Base-by-base conservation (phyloP, 352 stramenopile genomes). In the Phytopythium delawarense region DNA sequence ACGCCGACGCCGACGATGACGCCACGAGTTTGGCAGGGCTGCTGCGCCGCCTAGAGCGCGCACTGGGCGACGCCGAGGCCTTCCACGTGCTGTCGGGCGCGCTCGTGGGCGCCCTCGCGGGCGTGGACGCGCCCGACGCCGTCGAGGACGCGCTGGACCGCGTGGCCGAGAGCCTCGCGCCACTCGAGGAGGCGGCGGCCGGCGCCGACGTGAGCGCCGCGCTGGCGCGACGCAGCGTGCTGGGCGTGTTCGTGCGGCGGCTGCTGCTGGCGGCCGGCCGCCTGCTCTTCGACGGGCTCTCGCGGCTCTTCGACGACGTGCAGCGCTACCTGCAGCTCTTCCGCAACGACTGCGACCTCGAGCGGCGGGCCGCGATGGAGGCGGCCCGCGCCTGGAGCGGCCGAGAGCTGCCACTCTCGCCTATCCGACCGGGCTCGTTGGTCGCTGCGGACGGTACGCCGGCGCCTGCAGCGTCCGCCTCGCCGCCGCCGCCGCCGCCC, bases 201-300 rank as follows among this genome's bases (percentile, higher is more conserved):
- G 58, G 46, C 12, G 61, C 60, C n/a, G 59, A 66, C 39, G 65
- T 63, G 45, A 84, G 63, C 61, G 72, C 71, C 18, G 65, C 74
- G 37, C 70, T 92, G 21, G 70, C 68, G 35, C 73, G 82, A 28
- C 71, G 63, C 28, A 92, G 82, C 59, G 57, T 88, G 49, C 65
- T 92, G 21, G 84, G 84, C 1, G 62, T 90, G 18, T 92, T 90
- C 55, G 78, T 92, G 51, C 81, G 84, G 25, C 76, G 71, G 46
- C 87, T 92, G 55, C 67, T 89, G n/a, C 51, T 92, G 34, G 67
- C 70, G 1, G 65, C 86, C 18, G 82, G 88, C 50, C 68, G 79
- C 0, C 44, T 86, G 40, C 54, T 92, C 42, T 92, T 92, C 28
- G 84, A 92, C 28, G 81, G 84, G 5, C 63, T 92, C n/a, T 87